phyloP scores from a whole-genome alignment of 257 asterid species.

The Nicotiana undulata region DNA sequence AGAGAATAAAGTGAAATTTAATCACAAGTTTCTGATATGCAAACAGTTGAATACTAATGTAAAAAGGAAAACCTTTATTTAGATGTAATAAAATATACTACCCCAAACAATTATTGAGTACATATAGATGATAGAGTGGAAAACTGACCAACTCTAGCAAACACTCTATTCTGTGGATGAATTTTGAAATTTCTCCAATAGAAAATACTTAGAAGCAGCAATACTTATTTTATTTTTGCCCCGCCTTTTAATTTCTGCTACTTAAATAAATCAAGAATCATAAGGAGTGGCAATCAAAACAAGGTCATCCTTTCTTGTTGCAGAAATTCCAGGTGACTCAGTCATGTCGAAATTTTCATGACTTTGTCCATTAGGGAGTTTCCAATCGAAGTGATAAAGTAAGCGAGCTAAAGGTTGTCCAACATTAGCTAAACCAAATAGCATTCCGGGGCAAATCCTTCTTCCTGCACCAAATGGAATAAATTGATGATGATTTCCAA shows the following conservation, averaged over 20 bases:
- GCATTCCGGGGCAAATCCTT: constrained; percentile 15
- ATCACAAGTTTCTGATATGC: background rate
- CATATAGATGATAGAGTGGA: background rate
- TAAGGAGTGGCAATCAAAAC: constrained; percentile 7
- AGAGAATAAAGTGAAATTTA: background rate
- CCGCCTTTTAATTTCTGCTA: background rate
- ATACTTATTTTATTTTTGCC: background rate
- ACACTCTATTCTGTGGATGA: background rate
- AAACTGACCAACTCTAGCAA: background rate
- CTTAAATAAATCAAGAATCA: background rate
- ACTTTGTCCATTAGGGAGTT: constrained; percentile 3
- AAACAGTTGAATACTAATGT: background rate
- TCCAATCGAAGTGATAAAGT: constrained; percentile 18
- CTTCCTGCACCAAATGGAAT: constrained; percentile 22
- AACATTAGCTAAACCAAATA: constrained; percentile 9
- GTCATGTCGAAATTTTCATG: constrained; percentile 1
- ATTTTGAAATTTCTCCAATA: background rate
- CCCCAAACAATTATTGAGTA: background rate
- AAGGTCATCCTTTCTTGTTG: constrained; percentile 13
- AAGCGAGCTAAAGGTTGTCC: constrained; percentile 14
- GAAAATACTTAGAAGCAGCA: background rate
- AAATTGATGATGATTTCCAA: constrained; percentile 10
- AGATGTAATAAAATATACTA: background rate
- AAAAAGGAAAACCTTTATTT: background rate
- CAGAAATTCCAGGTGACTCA: constrained; percentile 1